Evolutionary conservation across 139 green algal species (phyloP), one percentile per base, ranked within the genome.

Genomic region (Chlamydomonas asymmetrica): DNA sequence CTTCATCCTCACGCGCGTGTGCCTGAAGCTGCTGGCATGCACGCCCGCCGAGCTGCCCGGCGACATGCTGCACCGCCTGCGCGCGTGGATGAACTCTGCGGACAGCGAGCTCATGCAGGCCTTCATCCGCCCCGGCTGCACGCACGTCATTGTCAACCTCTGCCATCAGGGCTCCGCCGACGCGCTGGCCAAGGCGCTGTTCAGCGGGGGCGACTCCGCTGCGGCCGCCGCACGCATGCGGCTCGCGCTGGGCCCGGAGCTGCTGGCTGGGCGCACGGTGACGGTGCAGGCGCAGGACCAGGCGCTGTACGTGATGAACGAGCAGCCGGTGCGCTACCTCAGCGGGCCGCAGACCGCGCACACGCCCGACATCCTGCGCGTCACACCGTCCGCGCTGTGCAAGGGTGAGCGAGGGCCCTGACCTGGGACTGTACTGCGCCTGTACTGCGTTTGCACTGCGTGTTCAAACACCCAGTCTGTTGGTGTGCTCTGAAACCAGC

Each of bases 11-110:
- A 59, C 41, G 3, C 57, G 71, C 0, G 71, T 77, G 59, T 77
- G 71, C 18, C 71, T 77, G 10, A 77, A 77, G 71, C 71, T 77
- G 23, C 69, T 77, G 59, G 52, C 37, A 32, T 62, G 41, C 71
- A 50, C 39, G 59, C 71, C 71, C 1, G 71, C 68, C 41, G 71
- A 77, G 27, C 71, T 77, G 31, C 71, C 71, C 4, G 27, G 9
- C 5, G 71, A 77, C 71, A 43, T 77, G 54, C 57, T 70, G 9
- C 6, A n/a, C 0, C 32, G 71, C 18, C 59, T 77, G 59, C 27
- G 59, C 27, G 41, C 59, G 23, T 77, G 71, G 71, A 39, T 59
- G 1, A 31, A 22, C 50, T 25, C 43, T n/a, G 71, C 71, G 2
- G 71, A 77, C 25, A 31, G 59, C 0, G 71, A 77, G 32, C 59